Base-by-base conservation (phyloP, 257 asterid genomes). In the Leptodermis oblonga region DNA sequence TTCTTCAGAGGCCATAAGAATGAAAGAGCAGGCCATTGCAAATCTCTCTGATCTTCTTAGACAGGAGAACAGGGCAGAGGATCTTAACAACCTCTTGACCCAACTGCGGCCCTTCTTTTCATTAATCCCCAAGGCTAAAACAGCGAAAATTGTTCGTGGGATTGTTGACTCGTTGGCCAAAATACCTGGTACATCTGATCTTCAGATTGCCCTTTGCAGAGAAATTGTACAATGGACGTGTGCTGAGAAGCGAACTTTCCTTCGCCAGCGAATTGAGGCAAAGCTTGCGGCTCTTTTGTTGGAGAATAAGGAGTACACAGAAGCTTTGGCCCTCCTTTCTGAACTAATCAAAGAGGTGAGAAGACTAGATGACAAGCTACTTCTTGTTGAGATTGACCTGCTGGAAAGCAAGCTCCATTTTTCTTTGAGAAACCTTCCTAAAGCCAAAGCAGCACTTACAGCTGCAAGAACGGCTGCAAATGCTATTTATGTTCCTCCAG, bases 391-490 rank as follows among this genome's bases (percentile, higher is more conserved):
- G 75, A 82, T 82, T 56, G 83, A 82, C 78, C 70, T 82, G 74
- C 67, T 79, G 70, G 86, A 78, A 68, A 82, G 86, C 83, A 76
- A 78, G 76, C 81, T 82, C 62, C 83, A 82, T 64, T 82, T 78
- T 30, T 73, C 81, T 23, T 69, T 82, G 68, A 79, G 86, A 73
- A 82, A 82, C 60, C 81, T 82, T 55, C 81, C 86, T 1, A 82
- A 82, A 73, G 79, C 86, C 60, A 78, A 78, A 72, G 83, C 83
- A 46, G 81, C 86, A 6, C 81, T 82, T 56, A 78, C 83, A 17
- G 86, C 86, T 65, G 83, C 86, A 33, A 75, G 83, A 66, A 79
- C 83, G 46, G 86, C 83, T 1, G 86, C 83, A 45, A 78, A 78
- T 70, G 81, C 83, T 56, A 79, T 82, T 54, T 82, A 78, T 62